Conservation (phyloP, 345 rosid species). For the Turnera subulata region DNA sequence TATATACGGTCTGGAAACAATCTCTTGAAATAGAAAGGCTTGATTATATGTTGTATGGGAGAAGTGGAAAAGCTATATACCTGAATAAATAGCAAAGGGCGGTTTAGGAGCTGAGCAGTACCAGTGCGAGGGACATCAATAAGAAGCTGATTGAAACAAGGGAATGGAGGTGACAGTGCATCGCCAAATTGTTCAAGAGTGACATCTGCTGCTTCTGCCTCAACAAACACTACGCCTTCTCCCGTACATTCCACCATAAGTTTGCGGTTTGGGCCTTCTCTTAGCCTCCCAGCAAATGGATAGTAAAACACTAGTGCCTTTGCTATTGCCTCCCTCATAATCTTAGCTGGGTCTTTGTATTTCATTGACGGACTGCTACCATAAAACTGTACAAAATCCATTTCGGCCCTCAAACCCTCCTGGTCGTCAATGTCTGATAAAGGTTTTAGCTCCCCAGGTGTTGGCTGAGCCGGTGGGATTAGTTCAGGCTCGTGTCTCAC, state of each 20-base stretch:
- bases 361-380: constrained; percentile 2
- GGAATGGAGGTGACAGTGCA: constrained; percentile 18
- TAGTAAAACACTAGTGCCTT: constrained; percentile 2
- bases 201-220: constrained; percentile 20
- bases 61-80: not conserved
- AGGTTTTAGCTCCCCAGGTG: constrained; percentile 4
- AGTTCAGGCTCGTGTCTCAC: constrained; percentile 6
- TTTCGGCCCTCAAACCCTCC: not conserved
- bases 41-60: not conserved
- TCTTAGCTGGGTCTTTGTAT: constrained; percentile 5
- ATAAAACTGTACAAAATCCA: constrained; percentile 2
- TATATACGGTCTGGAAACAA: not conserved
- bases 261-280: not conserved
- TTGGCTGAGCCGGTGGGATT: constrained; percentile 8
- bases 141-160: constrained; percentile 18
- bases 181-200: constrained; percentile 14
- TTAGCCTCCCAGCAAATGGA: constrained; percentile 3
- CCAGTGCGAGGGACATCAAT: constrained; percentile 13
- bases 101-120: constrained; percentile 4
- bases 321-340: constrained; percentile 2
- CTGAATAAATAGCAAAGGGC: constrained; percentile 19
- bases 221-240: constrained; percentile 19
- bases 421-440: constrained; percentile 17
- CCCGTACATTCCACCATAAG: constrained; percentile 21
- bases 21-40: not conserved